Evolutionary conservation across 768 basidiomycete genomes (phyloP).

Genomic region (Suillus clintonianus): DNA sequence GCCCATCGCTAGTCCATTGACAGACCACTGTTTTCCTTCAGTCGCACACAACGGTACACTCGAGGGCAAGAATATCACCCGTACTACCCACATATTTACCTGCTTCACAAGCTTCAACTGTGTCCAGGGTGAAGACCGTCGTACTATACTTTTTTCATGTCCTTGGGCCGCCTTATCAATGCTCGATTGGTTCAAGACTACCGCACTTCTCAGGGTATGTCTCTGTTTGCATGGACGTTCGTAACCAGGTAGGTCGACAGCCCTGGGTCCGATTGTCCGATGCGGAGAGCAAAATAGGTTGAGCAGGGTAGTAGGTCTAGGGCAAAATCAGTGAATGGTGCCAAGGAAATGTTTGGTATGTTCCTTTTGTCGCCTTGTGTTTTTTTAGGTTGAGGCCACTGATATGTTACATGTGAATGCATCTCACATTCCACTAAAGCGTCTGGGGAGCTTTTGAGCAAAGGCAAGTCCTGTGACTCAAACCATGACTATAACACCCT

Average conservation of each 20-base stretch:
- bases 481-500: background rate
- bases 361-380: slow-evolving; percentile 18
- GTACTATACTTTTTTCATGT: slow-evolving; percentile 62
- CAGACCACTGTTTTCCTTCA: slow-evolving; percentile 53
- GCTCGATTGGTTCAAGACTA: slow-evolving; percentile 63
- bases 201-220: slow-evolving; percentile 56
- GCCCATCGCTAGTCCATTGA: slow-evolving; percentile 38
- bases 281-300: slow-evolving; percentile 43
- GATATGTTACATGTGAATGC: slow-evolving; percentile 50
- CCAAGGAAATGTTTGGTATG: slow-evolving; percentile 50
- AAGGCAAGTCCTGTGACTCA: slow-evolving; percentile 39
- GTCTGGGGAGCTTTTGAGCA: slow-evolving; percentile 47
- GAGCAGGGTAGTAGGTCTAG: slow-evolving; percentile 40
- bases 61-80: no score
- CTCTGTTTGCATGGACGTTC: background rate
- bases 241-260: slow-evolving; percentile 28
- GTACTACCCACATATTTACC: no score
- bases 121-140: slow-evolving; percentile 46
- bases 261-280: slow-evolving; percentile 35
- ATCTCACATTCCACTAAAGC: slow-evolving; percentile 51
- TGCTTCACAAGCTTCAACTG: no score
- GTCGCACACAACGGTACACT: slow-evolving; percentile 53
- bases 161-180: slow-evolving; percentile 57
- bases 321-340: slow-evolving; percentile 52
- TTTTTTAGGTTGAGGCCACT: slow-evolving; percentile 44